Percentiles rank a stretch among this genome's conserved stretches.
These are phyloP conservation scores for Cynanchum wilfordii DNA, from an alignment of 257 asterid genomes.

Conservation along the genomic window DNA sequence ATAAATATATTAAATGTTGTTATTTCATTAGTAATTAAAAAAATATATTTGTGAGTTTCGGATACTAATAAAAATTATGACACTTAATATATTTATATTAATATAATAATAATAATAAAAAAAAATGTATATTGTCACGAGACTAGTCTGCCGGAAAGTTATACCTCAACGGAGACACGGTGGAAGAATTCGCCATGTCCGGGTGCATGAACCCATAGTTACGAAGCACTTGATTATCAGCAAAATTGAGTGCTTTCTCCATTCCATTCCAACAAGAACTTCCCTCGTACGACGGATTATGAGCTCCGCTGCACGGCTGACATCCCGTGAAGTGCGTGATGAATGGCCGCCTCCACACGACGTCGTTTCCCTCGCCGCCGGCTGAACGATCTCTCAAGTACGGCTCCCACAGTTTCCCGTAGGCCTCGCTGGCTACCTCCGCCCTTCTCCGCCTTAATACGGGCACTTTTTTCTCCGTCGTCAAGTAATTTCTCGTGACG, in stretches of 20 bases:
- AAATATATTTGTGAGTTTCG: too few relatives aligned
- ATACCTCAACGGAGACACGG: conserved; percentile 24
- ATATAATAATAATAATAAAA: too few relatives aligned
- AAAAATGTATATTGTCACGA: too few relatives aligned
- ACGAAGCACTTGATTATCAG: conserved; percentile 41
- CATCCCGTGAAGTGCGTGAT: conserved; percentile 87
- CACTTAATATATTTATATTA: too few relatives aligned
- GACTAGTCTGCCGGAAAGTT: conserved; percentile 11
- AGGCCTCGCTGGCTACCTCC: conserved; percentile 46
- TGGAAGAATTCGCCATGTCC: conserved; percentile 17
- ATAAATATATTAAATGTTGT: too few relatives aligned
- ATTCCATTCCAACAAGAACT: conserved; percentile 30
- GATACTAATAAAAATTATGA: too few relatives aligned
- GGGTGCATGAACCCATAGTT: conserved; percentile 26
- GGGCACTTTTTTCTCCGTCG: conserved; percentile 22
- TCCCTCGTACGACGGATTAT: conserved; percentile 41
- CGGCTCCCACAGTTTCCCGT: conserved; percentile 33
- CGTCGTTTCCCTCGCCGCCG: conserved; percentile 7
- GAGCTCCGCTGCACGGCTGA: conserved; percentile 80
- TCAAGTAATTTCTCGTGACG: conserved; percentile 26
- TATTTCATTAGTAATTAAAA: too few relatives aligned
- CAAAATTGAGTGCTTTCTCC: conserved; percentile 39
- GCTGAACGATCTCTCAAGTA: conserved; percentile 27
- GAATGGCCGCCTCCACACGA: conserved; percentile 57
- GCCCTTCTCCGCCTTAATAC: conserved; percentile 58